Conservation (phyloP, 1,284 basidiomycete genomes). For the Apiotrichum gamsii region DNA sequence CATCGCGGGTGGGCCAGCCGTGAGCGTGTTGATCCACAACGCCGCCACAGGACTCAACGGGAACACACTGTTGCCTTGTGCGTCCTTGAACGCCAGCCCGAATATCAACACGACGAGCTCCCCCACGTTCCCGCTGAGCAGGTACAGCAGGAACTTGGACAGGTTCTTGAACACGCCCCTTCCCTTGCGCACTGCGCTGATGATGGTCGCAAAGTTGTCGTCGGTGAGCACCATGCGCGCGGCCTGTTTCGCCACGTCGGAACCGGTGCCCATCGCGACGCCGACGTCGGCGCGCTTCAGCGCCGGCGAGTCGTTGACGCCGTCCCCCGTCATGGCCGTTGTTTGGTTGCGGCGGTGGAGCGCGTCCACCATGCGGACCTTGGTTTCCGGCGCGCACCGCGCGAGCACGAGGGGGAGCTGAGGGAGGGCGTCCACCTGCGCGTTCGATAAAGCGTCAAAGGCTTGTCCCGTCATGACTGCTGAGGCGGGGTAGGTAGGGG, state of each 20-base stretch:
- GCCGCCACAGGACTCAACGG: conserved; percentile 62
- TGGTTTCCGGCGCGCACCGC: background rate
- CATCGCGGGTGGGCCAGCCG: conserved; percentile 55
- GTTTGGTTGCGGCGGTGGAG: background rate
- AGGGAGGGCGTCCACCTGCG: background rate
- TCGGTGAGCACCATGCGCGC: background rate
- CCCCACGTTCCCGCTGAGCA: conserved; percentile 57
- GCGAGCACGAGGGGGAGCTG: background rate
- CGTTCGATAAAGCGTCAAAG: too few relatives aligned
- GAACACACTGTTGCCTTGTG: conserved; percentile 56
- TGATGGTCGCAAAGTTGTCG: background rate
- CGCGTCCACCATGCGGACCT: background rate
- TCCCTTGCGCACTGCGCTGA: conserved; percentile 51
- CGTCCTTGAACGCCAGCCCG: conserved; percentile 63
- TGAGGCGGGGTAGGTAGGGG: too few relatives aligned
- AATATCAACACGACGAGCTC: conserved; percentile 58
- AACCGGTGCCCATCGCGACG: conserved; percentile 2
- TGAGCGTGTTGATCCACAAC: conserved; percentile 55
- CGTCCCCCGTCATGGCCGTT: conserved; percentile 25
- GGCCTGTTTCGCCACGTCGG: conserved; percentile 17
- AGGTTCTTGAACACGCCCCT: conserved; percentile 53
- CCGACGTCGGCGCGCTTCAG: conserved; percentile 9
- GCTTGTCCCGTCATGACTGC: too few relatives aligned
- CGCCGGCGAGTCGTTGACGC: conserved; percentile 32
- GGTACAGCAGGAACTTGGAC: conserved; percentile 49